These are phyloP conservation scores for Elasticomyces elasticus DNA, from an alignment of 495 filamentous ascomycete species.

Conservation along the genomic window DNA sequence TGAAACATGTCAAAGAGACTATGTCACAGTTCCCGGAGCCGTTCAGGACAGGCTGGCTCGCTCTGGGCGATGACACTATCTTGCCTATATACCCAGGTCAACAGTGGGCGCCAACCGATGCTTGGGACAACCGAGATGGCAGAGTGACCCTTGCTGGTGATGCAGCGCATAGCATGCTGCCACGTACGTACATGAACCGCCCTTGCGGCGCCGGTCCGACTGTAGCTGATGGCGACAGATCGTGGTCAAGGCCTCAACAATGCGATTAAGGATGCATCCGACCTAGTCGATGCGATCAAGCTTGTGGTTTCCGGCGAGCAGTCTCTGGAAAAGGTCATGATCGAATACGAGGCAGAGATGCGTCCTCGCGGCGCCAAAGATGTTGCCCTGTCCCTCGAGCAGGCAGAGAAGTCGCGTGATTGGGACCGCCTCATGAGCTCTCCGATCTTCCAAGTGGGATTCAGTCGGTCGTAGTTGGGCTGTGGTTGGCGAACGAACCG, in stretches of 20 bases:
- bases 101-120: slow-evolving; percentile 1
- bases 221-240: background rate
- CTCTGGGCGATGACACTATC: background rate
- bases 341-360: slow-evolving; percentile 3
- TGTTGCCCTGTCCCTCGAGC: background rate
- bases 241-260: slow-evolving; percentile 8
- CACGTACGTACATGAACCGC: background rate
- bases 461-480: background rate
- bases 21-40: background rate
- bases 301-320: background rate
- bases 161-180: slow-evolving; percentile 4
- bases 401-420: background rate
- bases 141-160: slow-evolving; percentile 4
- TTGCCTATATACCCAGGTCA: slow-evolving; percentile 1
- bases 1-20: background rate
- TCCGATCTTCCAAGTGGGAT: background rate
- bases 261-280: background rate
- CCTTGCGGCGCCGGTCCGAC: background rate
- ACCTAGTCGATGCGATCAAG: slow-evolving; percentile 2
- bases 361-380: slow-evolving; percentile 3
- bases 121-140: background rate
- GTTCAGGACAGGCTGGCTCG: background rate
- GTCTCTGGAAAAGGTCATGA: background rate
- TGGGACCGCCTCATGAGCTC: background rate
- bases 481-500: too few species aligned